phyloP scores from a whole-genome alignment of 352 stramenopile species.

The Thalassiosira livingstoniorum region DNA sequence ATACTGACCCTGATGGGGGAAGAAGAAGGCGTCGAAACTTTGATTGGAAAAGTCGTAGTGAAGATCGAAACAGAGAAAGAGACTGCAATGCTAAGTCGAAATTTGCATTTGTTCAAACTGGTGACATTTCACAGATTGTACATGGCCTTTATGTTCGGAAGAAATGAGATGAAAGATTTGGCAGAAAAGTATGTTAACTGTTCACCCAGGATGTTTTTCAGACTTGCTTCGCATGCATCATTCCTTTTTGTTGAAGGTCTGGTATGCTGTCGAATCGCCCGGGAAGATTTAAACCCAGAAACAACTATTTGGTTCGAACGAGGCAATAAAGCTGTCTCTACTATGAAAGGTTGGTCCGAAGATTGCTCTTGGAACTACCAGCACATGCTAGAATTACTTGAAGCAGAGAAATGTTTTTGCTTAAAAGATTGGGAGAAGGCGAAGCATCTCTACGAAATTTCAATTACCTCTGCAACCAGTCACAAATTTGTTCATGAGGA shows the following conservation, averaged over 20 bases:
- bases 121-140: not conserved
- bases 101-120: not conserved
- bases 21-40: not conserved
- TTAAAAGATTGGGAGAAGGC: not conserved
- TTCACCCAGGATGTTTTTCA: not conserved
- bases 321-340: not conserved
- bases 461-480: constrained; percentile 15
- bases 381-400: not conserved
- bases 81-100: not conserved
- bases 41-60: not conserved
- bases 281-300: not conserved
- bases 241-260: not conserved
- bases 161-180: constrained; percentile 5
- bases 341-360: not conserved
- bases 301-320: not conserved
- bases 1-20: not conserved
- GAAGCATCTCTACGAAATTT: constrained; percentile 6
- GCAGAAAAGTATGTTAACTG: not conserved
- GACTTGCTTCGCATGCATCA: not conserved
- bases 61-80: not conserved
- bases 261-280: not conserved
- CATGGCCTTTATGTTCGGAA: not conserved
- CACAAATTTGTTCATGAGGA: constrained; percentile 44
- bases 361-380: not conserved
- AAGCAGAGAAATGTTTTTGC: not conserved